Evolutionary conservation across 305 asterid genomes (phyloP).

Genomic region (Fraxinus ornus): DNA sequence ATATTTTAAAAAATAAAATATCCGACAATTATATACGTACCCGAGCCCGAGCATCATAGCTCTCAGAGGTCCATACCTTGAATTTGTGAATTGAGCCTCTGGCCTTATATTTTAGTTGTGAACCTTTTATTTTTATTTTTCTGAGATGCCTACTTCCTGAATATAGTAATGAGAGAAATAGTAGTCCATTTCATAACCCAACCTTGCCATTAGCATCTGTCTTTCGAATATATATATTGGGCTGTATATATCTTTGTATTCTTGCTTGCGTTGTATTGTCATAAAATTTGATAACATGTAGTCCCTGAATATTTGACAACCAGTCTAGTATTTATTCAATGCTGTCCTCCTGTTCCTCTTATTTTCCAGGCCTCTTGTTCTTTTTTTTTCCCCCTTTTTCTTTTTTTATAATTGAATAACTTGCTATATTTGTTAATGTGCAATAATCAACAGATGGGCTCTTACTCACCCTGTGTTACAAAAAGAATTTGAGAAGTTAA

Average conservation of each 20-base stretch:
- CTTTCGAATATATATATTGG: neutral
- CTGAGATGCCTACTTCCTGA: neutral
- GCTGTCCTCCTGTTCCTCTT: neutral
- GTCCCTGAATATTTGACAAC: neutral
- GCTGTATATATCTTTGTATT: neutral
- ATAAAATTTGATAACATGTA: constrained; percentile 3
- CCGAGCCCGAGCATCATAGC: neutral
- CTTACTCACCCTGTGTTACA: constrained; percentile 89
- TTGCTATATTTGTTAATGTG: neutral
- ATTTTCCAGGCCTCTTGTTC: neutral
- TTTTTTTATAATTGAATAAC: constrained; percentile 19
- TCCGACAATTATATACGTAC: neutral
- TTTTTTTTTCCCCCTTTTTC: neutral
- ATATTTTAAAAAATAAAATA: too few species aligned
- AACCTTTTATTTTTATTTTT: neutral
- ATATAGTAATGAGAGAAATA: constrained; percentile 15
- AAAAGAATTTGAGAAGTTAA: constrained; percentile 76
- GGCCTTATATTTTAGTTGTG: neutral
- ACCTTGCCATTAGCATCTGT: constrained; percentile 10
- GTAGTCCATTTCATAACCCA: constrained; percentile 4
- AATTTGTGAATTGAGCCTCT: neutral
- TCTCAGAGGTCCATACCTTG: constrained; percentile 5
- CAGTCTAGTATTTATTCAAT: neutral
- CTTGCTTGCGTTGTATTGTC: neutral
- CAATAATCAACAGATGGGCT: constrained; percentile 76